Evolutionary conservation across 805 yeast species (phyloP), one percentile per base, ranked within the genome.

Genomic region (Martiniozyma abietophila): DNA sequence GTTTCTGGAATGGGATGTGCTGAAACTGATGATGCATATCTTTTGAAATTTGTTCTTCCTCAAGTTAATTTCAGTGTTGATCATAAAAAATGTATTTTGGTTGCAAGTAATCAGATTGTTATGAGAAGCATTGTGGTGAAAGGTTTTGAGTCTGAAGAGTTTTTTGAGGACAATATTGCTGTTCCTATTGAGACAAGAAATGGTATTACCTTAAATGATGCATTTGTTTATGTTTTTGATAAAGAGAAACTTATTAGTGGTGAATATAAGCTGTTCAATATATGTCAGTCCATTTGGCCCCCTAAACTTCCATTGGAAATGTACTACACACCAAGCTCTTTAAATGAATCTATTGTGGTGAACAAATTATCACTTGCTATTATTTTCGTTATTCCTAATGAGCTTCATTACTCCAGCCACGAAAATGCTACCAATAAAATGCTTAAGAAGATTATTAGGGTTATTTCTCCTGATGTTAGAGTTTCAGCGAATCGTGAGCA

Each of bases 31-130:
- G 61, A 57, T 37, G 39, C 48, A 4, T 53, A 76, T 49, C 58
- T 78, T 42, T 62, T 88, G 30, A 79, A 81, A 41, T 67, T 88
- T 29, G 65, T 84, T 10, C 71, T 84, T 12, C 96, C 97, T 0
- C 96, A 89, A 53, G 69, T 89, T 27, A 92, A 86, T 48, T 34
- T 54, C 15, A 66, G 65, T 10, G 54, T 56, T 14, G 71, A 66
- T 31, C 63, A 61, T 1, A 56, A 66, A 10, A 59, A 71, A 1
- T 70, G 76, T 37, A 63, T 71, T 6, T 49, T 76, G 22, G 45
- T 76, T 3, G 61, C 76, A 3, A 69, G 81, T 0, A 67, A 69
- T 42, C 81, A 76, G 45, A 62, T 78, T 35, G 80, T 76, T 38
- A 49, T 71, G 39, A 69, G 78, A 33, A 61, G 71, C 6, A 55